Percentiles rank a stretch among this genome's conserved stretches.
phyloP scores from a whole-genome alignment of 768 basidiomycete genomes.

The Russula brevipes region DNA sequence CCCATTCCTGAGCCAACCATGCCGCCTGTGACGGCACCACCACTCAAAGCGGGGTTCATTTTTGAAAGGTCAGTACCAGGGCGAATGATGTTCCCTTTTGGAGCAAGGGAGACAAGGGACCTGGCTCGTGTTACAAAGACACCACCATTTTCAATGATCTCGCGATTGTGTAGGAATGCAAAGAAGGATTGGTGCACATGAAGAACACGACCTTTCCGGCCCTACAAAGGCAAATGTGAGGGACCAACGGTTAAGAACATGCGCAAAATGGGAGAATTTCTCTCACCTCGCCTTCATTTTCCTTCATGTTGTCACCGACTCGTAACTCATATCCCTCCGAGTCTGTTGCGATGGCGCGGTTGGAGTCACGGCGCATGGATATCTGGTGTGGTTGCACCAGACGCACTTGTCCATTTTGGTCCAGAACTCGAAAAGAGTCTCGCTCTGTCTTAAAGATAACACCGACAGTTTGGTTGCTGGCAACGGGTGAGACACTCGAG shows the following conservation, averaged over 20 bases:
- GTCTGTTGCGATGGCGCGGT: conserved; percentile 82
- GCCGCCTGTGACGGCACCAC: conserved; percentile 55
- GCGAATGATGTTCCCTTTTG: conserved; percentile 71
- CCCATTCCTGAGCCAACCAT: conserved; percentile 81
- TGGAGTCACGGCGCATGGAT: conserved; percentile 80
- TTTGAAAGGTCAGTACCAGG: conserved; percentile 74
- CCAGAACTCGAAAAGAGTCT: conserved; percentile 91
- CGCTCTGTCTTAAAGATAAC: conserved; percentile 98
- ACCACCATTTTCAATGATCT: conserved; percentile 85
- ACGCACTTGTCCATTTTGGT: conserved; percentile 88
- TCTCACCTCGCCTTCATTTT: conserved; percentile 77
- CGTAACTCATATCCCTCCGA: conserved; percentile 82
- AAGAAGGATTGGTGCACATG: conserved; percentile 94
- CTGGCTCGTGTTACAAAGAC: conserved; percentile 90
- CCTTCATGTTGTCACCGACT: conserved; percentile 88
- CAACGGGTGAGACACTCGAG: background rate
- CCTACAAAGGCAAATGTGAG: conserved; percentile 38
- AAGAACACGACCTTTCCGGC: conserved; percentile 82
- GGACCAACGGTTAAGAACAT: background rate
- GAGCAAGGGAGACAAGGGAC: conserved; percentile 76
- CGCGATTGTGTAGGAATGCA: conserved; percentile 91
- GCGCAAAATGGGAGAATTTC: conserved; percentile 22
- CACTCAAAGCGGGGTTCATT: conserved; percentile 77
- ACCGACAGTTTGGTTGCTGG: conserved; percentile 86
- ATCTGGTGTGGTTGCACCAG: conserved; percentile 93